These are phyloP conservation scores for Alternaria dauci DNA, from an alignment of 2,329 filamentous ascomycete species.

Conservation along the genomic window DNA sequence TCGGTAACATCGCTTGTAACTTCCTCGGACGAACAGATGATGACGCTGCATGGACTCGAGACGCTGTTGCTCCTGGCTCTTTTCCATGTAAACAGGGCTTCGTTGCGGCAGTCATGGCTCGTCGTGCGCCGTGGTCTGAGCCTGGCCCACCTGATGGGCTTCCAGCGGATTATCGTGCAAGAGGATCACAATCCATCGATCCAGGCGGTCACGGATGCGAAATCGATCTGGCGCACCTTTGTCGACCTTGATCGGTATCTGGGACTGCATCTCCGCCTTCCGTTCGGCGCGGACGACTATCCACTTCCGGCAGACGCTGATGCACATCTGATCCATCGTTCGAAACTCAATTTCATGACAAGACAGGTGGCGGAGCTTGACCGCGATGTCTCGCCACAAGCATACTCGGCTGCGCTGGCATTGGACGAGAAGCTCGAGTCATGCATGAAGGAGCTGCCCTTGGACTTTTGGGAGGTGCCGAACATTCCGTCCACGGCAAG, in stretches of 20 bases:
- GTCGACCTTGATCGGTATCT: slow-evolving; percentile 46
- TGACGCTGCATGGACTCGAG: slow-evolving; percentile 48
- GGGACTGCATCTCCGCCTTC: slow-evolving; percentile 47
- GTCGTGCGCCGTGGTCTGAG: slow-evolving; percentile 44
- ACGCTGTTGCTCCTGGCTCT: slow-evolving; percentile 42
- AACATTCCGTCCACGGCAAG: slow-evolving; percentile 46
- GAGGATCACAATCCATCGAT: slow-evolving; percentile 30
- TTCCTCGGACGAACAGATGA: slow-evolving; percentile 45
- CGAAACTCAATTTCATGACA: slow-evolving; percentile 33
- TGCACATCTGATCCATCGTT: slow-evolving; percentile 33
- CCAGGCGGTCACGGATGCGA: slow-evolving; percentile 38
- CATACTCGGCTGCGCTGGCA: slow-evolving; percentile 42
- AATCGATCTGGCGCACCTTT: slow-evolving; percentile 40
- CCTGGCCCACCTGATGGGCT: slow-evolving; percentile 49
- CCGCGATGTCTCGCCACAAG: slow-evolving; percentile 39
- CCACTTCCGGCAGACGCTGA: slow-evolving; percentile 31
- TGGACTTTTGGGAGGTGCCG: slow-evolving; percentile 49
- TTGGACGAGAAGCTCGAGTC: slow-evolving; percentile 46
- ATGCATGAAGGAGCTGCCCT: slow-evolving; percentile 40
- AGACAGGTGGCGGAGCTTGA: slow-evolving; percentile 43
- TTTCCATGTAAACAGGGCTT: slow-evolving; percentile 43
- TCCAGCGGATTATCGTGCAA: slow-evolving; percentile 45
- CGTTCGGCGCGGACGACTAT: slow-evolving; percentile 47
- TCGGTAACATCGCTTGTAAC: slow-evolving; percentile 43
- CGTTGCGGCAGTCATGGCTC: slow-evolving; percentile 47